These are phyloP conservation scores for Amanita pallidorosea DNA, from an alignment of 768 basidiomycete species.

Conservation along the genomic window DNA sequence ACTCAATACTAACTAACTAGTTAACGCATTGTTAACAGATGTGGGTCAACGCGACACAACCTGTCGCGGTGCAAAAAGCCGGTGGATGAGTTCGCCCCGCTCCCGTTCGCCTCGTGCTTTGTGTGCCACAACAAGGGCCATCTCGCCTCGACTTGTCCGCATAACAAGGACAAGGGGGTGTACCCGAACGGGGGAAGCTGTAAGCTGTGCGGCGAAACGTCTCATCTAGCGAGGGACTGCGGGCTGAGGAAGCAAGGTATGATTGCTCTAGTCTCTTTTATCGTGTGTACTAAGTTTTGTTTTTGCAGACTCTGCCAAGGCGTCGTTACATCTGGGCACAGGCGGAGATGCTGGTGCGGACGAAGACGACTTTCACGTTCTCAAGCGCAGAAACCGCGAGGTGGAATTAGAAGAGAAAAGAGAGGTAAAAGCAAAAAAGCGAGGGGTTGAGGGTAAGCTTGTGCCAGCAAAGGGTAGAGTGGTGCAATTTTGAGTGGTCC, in stretches of 20 bases:
- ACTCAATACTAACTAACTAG: not conserved
- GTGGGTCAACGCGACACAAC: slow-evolving; percentile 70
- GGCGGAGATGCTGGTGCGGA: slow-evolving; percentile 66
- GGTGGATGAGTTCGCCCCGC: slow-evolving; percentile 47
- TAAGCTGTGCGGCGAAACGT: slow-evolving; percentile 78
- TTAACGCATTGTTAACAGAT: slow-evolving; percentile 38
- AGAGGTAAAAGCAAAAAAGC: slow-evolving; percentile 27
- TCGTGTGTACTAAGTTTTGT: slow-evolving; percentile 1
- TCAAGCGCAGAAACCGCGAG: slow-evolving; percentile 54
- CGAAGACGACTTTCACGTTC: slow-evolving; percentile 88
- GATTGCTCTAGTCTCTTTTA: slow-evolving; percentile 5
- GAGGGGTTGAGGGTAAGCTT: slow-evolving; percentile 28
- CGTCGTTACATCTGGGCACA: slow-evolving; percentile 28
- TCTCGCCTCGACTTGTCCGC: slow-evolving; percentile 72
- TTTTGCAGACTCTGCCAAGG: slow-evolving; percentile 25
- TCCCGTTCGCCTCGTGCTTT: slow-evolving; percentile 89
- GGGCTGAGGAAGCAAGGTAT: slow-evolving; percentile 47
- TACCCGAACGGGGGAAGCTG: slow-evolving; percentile 90
- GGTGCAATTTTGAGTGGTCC: not conserved
- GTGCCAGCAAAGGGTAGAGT: slow-evolving; percentile 12
- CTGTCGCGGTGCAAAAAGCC: slow-evolving; percentile 70
- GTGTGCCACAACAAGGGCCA: slow-evolving; percentile 82
- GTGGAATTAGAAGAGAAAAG: slow-evolving; percentile 50
- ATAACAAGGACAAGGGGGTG: slow-evolving; percentile 70
- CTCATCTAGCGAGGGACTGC: slow-evolving; percentile 83